A percentile compares a stretch with the other conserved stretches of the same genome.
Evolutionary conservation across 371 early-diverging fungal species (phyloP).

Genomic region (Cladochytrium tenue): DNA sequence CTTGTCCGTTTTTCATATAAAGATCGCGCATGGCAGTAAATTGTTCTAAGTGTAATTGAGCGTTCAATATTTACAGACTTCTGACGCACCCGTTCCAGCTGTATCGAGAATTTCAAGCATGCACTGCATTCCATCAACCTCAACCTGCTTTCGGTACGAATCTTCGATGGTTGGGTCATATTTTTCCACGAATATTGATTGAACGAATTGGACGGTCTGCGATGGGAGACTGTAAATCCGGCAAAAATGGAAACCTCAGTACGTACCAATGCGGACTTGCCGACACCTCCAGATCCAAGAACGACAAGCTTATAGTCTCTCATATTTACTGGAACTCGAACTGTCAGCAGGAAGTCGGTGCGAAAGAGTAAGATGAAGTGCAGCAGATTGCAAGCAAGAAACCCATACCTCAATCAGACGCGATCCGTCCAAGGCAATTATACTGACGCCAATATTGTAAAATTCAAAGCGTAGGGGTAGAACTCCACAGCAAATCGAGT

Average conservation of each 20-base stretch:
- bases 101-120: constrained; percentile 90
- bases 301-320: constrained; percentile 85
- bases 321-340: too few relatives aligned
- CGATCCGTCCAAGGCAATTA: too few relatives aligned
- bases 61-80: not conserved
- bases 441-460: too few relatives aligned
- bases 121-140: constrained; percentile 82
- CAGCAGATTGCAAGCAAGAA: too few relatives aligned
- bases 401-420: too few relatives aligned
- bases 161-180: constrained; percentile 93
- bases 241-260: not conserved
- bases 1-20: constrained; percentile 90
- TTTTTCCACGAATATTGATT: constrained; percentile 84
- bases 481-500: too few relatives aligned
- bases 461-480: too few relatives aligned
- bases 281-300: constrained; percentile 88
- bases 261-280: constrained; percentile 86
- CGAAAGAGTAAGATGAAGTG: too few relatives aligned
- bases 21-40: constrained; percentile 90
- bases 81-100: constrained; percentile 57
- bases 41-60: constrained; percentile 62
- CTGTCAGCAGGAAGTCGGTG: too few relatives aligned
- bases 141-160: constrained; percentile 84
- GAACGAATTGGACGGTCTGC: constrained; percentile 90
- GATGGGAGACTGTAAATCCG: not conserved